Evolutionary conservation across 345 rosid genomes (phyloP).

Genomic region (Citrus inodora): DNA sequence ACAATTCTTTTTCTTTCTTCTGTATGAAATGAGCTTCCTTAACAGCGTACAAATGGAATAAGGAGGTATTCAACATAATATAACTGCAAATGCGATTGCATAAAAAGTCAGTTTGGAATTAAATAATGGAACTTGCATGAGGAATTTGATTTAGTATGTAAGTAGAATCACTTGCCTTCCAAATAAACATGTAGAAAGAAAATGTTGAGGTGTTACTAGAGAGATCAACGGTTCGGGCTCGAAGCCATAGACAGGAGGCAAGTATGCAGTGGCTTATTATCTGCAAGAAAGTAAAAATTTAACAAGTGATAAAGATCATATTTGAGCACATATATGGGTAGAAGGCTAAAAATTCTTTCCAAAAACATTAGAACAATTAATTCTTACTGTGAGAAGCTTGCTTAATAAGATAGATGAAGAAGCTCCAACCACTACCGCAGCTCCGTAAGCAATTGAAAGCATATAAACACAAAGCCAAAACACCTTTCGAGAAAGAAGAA

Average conservation of each 20-base stretch:
- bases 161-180: constrained; percentile 16
- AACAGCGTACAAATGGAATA: constrained; percentile 27
- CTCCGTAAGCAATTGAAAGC: constrained; percentile 32
- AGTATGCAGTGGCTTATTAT: constrained; percentile 24
- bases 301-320: no score
- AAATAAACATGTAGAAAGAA: constrained; percentile 34
- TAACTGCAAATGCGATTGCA: constrained; percentile 17
- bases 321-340: background rate
- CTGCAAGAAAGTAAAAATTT: background rate
- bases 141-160: background rate
- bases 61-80: constrained; percentile 33
- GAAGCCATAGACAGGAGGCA: constrained; percentile 20
- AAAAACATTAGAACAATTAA: no score
- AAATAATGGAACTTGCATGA: background rate
- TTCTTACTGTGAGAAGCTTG: constrained; percentile 23
- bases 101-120: background rate
- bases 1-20: no score
- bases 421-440: constrained; percentile 23
- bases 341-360: background rate
- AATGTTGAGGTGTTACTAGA: constrained; percentile 17
- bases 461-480: constrained; percentile 30
- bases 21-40: no score
- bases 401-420: constrained; percentile 14
- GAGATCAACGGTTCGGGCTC: constrained; percentile 25
- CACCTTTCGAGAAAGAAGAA: constrained; percentile 8